Evolutionary conservation across 1,139 yeast species (phyloP), one percentile per base, ranked within the genome.

Genomic region (Sugiyamaella sp.): DNA sequence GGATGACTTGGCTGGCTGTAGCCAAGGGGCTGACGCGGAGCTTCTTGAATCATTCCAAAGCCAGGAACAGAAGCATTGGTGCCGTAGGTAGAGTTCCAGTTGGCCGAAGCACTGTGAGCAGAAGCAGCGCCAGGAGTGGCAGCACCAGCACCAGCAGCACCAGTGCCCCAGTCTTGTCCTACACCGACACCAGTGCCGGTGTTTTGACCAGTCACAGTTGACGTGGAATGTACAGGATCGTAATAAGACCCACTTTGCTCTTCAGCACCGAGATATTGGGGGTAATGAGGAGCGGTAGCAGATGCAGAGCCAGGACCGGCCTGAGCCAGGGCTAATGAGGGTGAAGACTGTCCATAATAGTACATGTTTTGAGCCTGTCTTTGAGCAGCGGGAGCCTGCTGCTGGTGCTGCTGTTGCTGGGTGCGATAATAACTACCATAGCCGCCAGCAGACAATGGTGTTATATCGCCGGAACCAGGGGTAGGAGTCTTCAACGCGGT

Each of bases 391-490:
- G 35, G 43, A 3, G 25, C 22, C 27, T 45, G 51, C 27, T 49
- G 49, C 22, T 24, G 49, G 10, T 51, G 54, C 29, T 29, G 63
- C 29, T 55, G 65, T 37, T 57, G 65, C 49, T 60, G 65, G 17
- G 16, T 9, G 14, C 50, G 37, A 38, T 39, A 38, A 37, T 37
- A 46, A 38, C 49, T 17, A 37, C 50, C 35, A 38, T 38, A 38
- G 10, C 44, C 44, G 24, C 49, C 42, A 21, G 44, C 24, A 16
- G 37, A 38, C 25, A 24, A 20, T 43, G 48, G 39, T 14, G 42
- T 21, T 29, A 38, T 37, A 22, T 38, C 45, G 16, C 40, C 46
- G 32, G 46, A 19, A 25, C 45, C 37, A 24, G 41, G 39, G 20
- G 51, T 33, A 22, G 40, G 40, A 32, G 49, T 25, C 16, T 48